These are phyloP conservation scores for Leccinum rimulosum DNA, from an alignment of 768 basidiomycete genomes.

Conservation along the genomic window DNA sequence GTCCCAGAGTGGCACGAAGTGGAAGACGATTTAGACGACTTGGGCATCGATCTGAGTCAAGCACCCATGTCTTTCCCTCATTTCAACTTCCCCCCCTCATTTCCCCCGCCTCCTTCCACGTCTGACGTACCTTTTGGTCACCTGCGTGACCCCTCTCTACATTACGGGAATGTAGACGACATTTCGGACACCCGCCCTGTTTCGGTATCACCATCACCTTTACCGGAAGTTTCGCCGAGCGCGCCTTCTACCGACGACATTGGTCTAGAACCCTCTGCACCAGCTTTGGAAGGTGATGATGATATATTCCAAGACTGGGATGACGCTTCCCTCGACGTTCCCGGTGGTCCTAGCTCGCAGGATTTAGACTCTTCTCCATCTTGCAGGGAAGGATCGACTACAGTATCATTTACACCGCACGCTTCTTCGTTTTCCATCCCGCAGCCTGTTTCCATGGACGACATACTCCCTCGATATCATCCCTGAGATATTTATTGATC, in stretches of 20 bases:
- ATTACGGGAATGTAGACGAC: conserved; percentile 32
- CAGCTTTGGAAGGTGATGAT: conserved; percentile 29
- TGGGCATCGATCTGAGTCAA: conserved; percentile 8
- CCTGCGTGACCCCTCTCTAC: conserved; percentile 37
- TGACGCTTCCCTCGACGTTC: conserved; percentile 2
- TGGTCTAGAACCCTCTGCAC: conserved; percentile 47
- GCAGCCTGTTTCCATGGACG: conserved; percentile 9
- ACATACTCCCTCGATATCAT: conserved; percentile 28
- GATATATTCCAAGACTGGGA: conserved; percentile 25
- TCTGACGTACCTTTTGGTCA: conserved; percentile 38
- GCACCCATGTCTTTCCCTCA: conserved; percentile 8
- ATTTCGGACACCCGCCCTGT: conserved; percentile 34
- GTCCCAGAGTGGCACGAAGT: conserved; percentile 58
- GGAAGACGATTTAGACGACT: conserved; percentile 34
- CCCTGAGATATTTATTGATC: conserved; percentile 20
- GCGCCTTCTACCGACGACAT: conserved; percentile 32
- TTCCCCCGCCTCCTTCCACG: conserved; percentile 38
- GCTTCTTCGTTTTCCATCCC: conserved; percentile 6
- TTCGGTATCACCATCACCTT: conserved; percentile 42
- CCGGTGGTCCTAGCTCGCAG: not conserved
- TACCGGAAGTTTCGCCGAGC: conserved; percentile 39
- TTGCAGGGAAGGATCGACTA: not conserved
- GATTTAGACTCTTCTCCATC: conserved; percentile 2
- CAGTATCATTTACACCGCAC: not conserved
- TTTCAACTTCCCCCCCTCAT: conserved; percentile 18